phyloP scores from a whole-genome alignment of 305 asterid genomes.

The Fraxinus platypoda region DNA sequence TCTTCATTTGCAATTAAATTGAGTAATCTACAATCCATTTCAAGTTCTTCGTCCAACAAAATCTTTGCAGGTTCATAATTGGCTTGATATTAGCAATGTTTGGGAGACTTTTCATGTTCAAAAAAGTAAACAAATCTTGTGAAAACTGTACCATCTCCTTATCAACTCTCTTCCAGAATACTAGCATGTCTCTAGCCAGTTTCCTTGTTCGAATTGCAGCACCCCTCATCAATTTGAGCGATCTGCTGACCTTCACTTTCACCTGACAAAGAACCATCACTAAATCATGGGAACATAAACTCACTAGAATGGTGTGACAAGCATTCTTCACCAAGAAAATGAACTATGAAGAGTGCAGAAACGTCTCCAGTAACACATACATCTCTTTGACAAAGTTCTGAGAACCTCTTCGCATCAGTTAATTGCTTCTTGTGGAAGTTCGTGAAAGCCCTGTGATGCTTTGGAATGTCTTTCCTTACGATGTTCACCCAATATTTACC shows the following conservation, averaged over 20 bases:
- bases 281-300: constrained; percentile 4
- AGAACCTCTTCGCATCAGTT: constrained; percentile 77
- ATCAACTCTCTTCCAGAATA: constrained; percentile 97
- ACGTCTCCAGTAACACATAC: constrained; percentile 32
- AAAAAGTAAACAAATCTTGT: constrained; percentile 10
- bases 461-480: constrained; percentile 89
- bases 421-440: constrained; percentile 76
- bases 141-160: constrained; percentile 85
- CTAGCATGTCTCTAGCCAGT: constrained; percentile 91
- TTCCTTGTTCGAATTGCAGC: constrained; percentile 85
- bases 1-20: background rate
- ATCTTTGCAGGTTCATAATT: constrained; percentile 9
- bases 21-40: background rate
- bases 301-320: constrained; percentile 9
- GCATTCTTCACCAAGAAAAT: constrained; percentile 15
- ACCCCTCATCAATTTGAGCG: constrained; percentile 86
- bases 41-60: background rate
- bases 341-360: constrained; percentile 12
- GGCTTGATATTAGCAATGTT: constrained; percentile 11
- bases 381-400: constrained; percentile 97
- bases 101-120: constrained; percentile 9
- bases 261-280: constrained; percentile 56
- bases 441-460: constrained; percentile 72
- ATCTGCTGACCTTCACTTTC: constrained; percentile 86
- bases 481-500: constrained; percentile 79